Conservation (phyloP, 2,329 filamentous ascomycete genomes). For the Colletotrichum sp. region DNA sequence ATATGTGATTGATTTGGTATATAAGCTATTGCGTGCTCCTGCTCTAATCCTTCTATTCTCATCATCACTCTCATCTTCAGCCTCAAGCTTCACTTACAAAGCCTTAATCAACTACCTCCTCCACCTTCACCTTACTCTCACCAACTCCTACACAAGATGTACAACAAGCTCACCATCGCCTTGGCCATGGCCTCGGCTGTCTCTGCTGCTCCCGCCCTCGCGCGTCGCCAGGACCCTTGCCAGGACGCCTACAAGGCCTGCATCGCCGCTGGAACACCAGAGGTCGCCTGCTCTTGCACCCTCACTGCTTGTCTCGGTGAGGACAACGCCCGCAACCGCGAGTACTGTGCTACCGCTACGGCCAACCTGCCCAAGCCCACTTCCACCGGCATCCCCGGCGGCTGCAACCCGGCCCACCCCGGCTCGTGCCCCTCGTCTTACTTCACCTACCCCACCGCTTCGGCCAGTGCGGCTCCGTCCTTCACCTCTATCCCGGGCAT, state of each 20-base stretch:
- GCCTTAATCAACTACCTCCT: background rate
- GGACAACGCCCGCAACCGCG: conserved; percentile 18
- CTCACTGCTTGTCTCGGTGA: conserved; percentile 9
- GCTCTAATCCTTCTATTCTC: background rate
- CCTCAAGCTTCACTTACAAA: background rate
- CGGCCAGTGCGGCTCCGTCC: background rate
- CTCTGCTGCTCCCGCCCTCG: conserved; percentile 2
- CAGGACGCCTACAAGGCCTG: conserved; percentile 3
- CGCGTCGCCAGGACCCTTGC: conserved; percentile 1
- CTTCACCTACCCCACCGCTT: conserved; percentile 1
- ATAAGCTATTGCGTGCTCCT: background rate
- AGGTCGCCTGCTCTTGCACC: conserved; percentile 9
- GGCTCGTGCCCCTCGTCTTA: conserved; percentile 16
- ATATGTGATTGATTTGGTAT: background rate
- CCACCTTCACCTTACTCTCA: background rate
- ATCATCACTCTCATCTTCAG: background rate
- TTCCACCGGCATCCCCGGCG: conserved; percentile 11
- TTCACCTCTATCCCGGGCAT: conserved; percentile 9
- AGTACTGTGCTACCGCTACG: conserved; percentile 10
- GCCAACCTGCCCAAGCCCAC: conserved; percentile 12
- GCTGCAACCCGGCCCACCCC: conserved; percentile 19
- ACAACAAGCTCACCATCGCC: conserved; percentile 11
- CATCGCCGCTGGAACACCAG: conserved; percentile 7
- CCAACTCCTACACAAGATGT: background rate
- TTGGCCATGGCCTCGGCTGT: conserved; percentile 14